Percentiles rank a stretch among this genome's conserved stretches.
These are phyloP conservation scores for Botrytis aclada DNA, from an alignment of 2,329 filamentous ascomycete genomes.

Conservation along the genomic window DNA sequence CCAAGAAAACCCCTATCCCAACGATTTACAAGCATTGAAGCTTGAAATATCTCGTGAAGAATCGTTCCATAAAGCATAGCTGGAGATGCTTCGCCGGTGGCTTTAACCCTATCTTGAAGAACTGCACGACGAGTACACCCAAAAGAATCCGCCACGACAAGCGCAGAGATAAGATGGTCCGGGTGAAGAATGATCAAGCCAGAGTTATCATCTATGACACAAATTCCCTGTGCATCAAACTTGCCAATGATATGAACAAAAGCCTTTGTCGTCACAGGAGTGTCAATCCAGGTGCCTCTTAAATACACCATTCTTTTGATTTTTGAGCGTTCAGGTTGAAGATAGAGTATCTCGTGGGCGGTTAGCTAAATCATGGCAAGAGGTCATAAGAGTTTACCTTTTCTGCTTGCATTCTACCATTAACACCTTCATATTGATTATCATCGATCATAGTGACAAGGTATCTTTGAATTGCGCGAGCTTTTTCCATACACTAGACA, in stretches of 20 bases:
- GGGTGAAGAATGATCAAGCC: slow-evolving; percentile 91
- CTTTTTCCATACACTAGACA: slow-evolving; percentile 63
- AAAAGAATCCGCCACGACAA: slow-evolving; percentile 95
- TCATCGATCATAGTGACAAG: slow-evolving; percentile 72
- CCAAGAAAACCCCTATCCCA: slow-evolving; percentile 73
- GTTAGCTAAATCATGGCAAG: slow-evolving; percentile 17
- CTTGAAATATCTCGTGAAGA: slow-evolving; percentile 92
- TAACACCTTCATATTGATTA: slow-evolving; percentile 62
- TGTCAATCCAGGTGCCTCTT: slow-evolving; percentile 83
- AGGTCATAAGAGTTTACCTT: slow-evolving; percentile 55
- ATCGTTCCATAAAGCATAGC: slow-evolving; percentile 90
- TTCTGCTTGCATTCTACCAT: slow-evolving; percentile 59
- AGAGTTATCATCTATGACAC: slow-evolving; percentile 75
- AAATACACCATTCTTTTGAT: slow-evolving; percentile 67
- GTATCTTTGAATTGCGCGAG: slow-evolving; percentile 81
- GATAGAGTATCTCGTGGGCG: slow-evolving; percentile 65
- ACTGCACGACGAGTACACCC: slow-evolving; percentile 87
- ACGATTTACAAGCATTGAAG: slow-evolving; percentile 75
- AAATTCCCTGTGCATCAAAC: slow-evolving; percentile 68
- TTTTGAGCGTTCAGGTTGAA: slow-evolving; percentile 73
- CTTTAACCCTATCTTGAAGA: slow-evolving; percentile 91
- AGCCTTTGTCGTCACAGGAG: slow-evolving; percentile 67
- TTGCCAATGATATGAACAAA: slow-evolving; percentile 84
- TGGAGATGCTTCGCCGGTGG: slow-evolving; percentile 73
- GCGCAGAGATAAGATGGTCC: slow-evolving; percentile 91